Conservation (phyloP, 2,329 filamentous ascomycete species). For the Boeremia exigua region DNA sequence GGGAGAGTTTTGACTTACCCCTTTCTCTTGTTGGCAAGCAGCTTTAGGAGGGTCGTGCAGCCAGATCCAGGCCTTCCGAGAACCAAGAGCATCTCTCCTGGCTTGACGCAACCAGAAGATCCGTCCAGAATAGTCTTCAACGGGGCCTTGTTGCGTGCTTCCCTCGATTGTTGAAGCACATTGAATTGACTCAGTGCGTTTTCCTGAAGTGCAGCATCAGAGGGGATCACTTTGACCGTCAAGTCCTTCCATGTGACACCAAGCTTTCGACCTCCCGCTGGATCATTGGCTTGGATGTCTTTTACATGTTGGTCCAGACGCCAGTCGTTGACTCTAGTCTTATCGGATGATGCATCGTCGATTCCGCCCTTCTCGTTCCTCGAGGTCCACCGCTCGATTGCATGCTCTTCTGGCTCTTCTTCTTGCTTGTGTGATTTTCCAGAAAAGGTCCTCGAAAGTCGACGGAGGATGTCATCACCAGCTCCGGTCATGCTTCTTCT, state of each 20-base stretch:
- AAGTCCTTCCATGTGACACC: conserved; percentile 23
- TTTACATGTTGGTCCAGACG: conserved; percentile 30
- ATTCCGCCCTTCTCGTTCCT: conserved; percentile 7
- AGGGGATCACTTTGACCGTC: conserved; percentile 23
- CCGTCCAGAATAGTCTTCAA: conserved; percentile 66
- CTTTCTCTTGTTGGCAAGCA: conserved; percentile 55
- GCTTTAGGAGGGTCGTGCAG: conserved; percentile 69
- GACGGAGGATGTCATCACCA: conserved; percentile 23
- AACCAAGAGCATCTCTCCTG: conserved; percentile 76
- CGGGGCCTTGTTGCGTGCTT: conserved; percentile 55
- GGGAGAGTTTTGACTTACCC: conserved; percentile 58
- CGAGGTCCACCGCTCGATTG: conserved; percentile 11
- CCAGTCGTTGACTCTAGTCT: conserved; percentile 31
- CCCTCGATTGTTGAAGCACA: conserved; percentile 55
- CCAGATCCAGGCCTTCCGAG: conserved; percentile 65
- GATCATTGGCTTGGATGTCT: conserved; percentile 24
- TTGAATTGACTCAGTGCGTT: conserved; percentile 47
- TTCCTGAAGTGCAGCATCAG: conserved; percentile 23
- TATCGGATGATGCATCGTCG: conserved; percentile 16
- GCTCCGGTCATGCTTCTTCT: conserved; percentile 17
- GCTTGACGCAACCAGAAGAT: conserved; percentile 69
- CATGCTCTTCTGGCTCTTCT: conserved; percentile 12
- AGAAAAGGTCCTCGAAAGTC: conserved; percentile 26
- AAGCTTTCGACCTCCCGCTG: conserved; percentile 19
- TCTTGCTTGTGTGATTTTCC: conserved; percentile 21